phyloP scores from a whole-genome alignment of 2,329 filamentous ascomycete species.

The Ophiosphaerella herpotricha region DNA sequence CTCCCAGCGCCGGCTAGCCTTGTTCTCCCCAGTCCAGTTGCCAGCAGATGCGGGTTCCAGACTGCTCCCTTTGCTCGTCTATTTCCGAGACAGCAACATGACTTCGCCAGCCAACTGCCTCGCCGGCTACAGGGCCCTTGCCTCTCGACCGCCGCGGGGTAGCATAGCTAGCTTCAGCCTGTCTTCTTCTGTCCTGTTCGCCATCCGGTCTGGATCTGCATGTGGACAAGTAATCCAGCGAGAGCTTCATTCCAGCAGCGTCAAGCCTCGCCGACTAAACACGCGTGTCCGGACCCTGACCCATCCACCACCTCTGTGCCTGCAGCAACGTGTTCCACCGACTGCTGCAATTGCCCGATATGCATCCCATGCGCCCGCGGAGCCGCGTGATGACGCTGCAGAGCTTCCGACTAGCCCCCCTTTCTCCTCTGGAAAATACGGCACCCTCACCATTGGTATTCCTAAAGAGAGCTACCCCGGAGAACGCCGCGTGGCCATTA shows the following conservation, averaged over 20 bases:
- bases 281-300: slow-evolving; percentile 28
- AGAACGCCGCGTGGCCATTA: slow-evolving; percentile 83
- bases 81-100: slow-evolving; percentile 36
- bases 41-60: slow-evolving; percentile 42
- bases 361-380: slow-evolving; percentile 40
- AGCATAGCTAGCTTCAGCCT: slow-evolving; percentile 23
- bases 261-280: slow-evolving; percentile 18
- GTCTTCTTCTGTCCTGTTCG: slow-evolving; percentile 16
- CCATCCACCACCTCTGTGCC: slow-evolving; percentile 31
- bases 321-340: slow-evolving; percentile 36
- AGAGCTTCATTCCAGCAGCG: slow-evolving; percentile 20
- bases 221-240: slow-evolving; percentile 14
- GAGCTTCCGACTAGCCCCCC: slow-evolving; percentile 42
- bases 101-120: slow-evolving; percentile 31
- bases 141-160: slow-evolving; percentile 29
- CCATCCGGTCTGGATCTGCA: slow-evolving; percentile 20
- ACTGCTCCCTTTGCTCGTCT: slow-evolving; percentile 23
- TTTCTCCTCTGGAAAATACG: slow-evolving; percentile 62
- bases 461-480: slow-evolving; percentile 77
- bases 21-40: slow-evolving; percentile 6
- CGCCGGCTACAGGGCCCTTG: slow-evolving; percentile 30
- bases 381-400: slow-evolving; percentile 34
- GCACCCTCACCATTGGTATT: slow-evolving; percentile 74
- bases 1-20: slow-evolving; percentile 12
- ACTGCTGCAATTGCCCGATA: slow-evolving; percentile 33